Conservation (phyloP, 2,329 filamentous ascomycete species). For the Fusarium sp. region DNA sequence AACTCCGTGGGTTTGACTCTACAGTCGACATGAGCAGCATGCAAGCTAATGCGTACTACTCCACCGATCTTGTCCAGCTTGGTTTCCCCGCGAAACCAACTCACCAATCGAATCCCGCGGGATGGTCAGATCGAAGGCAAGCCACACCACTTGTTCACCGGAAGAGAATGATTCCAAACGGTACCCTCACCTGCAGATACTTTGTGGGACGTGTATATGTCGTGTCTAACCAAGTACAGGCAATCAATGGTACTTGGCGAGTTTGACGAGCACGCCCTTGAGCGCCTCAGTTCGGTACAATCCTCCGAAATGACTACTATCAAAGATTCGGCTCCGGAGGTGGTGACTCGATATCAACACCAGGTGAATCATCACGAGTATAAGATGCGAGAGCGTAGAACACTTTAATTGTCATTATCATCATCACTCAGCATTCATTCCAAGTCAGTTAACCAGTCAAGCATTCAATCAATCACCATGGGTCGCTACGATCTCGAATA, state of each 20-base stretch:
- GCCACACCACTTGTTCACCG: conserved; percentile 19
- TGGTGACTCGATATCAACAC: neutral
- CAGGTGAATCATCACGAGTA: conserved; percentile 3
- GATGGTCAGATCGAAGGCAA: conserved; percentile 38
- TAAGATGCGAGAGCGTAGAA: conserved; percentile 2
- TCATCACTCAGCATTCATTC: neutral
- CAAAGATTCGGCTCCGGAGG: conserved; percentile 13
- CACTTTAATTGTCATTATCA: neutral
- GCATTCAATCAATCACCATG: conserved; percentile 39
- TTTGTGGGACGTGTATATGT: neutral
- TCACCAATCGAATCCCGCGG: conserved; percentile 34
- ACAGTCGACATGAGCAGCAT: neutral
- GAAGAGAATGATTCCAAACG: neutral
- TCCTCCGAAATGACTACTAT: conserved; percentile 1
- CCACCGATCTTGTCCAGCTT: neutral
- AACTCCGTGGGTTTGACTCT: neutral
- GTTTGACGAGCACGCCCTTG: conserved; percentile 3
- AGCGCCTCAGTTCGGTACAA: conserved; percentile 3
- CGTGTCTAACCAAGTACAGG: neutral
- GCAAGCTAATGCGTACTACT: conserved; percentile 1
- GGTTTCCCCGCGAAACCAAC: conserved; percentile 19
- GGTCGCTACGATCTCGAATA: conserved; percentile 64
- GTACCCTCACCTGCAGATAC: conserved; percentile 4
- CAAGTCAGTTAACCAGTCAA: neutral
- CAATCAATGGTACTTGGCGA: neutral